Base-by-base conservation (phyloP, 441 rosid genomes). In the Biscutella laevigata region DNA sequence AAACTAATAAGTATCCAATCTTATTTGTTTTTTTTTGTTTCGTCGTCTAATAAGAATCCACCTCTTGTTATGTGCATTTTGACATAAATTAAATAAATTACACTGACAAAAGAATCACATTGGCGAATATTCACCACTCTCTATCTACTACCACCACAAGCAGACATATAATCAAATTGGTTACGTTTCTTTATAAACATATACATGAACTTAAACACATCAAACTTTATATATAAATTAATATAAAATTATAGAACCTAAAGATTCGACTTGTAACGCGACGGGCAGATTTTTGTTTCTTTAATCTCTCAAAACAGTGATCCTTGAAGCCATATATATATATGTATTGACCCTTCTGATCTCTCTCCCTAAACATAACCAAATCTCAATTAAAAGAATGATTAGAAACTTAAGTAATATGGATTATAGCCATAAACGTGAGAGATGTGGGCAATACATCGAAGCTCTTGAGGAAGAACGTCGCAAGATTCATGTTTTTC, bases 261-360 rank as follows among this genome's bases (percentile, higher is more conserved):
- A 77, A 79, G 86, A 83, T 81, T 83, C 85, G 68, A 69, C 61
- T 45, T 19, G 64, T 74, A 74, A 83, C 70, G 98, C 98, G 98
- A 83, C 96, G 92, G 70, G 74, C 74, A 90, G 98, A 81, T 88
- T 60, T 71, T 55, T 85, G 50, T 42, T 35, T 53, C 34, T 49
- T 44, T 11, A 26, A 24, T 43, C 33, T 9, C 7, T 46, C 10
- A 26, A 16, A 14, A 38, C 41, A 59, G 42, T 41, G 45, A 66
- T 53, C 51, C 56, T 52, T 13, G 25, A 11, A 49, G 46, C 33
- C 27, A 29, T 33, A 41, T 52, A 34, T 62, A 53, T 62, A 14
- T 34, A 53, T 14, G 35, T 37, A 14, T 59, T 16, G 20, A 37
- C 32, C 8, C n/a, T n/a, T n/a, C n/a, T n/a, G 0, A 12, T 21